Conservation (phyloP, 129 eudicot species). For the Daucus carota region DNA sequence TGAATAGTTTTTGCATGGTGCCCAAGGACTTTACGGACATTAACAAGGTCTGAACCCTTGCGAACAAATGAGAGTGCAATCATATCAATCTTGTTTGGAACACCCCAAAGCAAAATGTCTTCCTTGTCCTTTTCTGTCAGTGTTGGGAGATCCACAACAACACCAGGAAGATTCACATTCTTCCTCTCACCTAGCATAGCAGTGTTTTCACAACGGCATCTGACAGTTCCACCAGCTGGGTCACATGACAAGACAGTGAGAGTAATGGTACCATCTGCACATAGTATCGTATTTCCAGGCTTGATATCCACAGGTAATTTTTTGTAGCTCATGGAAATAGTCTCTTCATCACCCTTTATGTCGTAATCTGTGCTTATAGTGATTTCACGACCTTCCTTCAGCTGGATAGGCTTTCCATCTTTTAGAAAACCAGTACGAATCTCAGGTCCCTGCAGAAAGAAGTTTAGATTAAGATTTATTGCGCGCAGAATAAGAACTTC, state of each 20-base stretch:
- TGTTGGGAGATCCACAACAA: slow-evolving; percentile 31
- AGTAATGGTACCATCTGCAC: slow-evolving; percentile 26
- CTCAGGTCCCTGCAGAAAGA: slow-evolving; percentile 26
- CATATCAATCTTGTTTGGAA: slow-evolving; percentile 29
- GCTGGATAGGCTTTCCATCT: slow-evolving; percentile 29
- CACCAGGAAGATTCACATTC: slow-evolving; percentile 32
- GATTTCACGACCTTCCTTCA: slow-evolving; percentile 28
- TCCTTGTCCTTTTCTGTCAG: slow-evolving; percentile 31
- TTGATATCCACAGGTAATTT: slow-evolving; percentile 27
- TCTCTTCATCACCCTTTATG: slow-evolving; percentile 25
- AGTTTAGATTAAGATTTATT: neutral
- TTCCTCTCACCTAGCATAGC: slow-evolving; percentile 29
- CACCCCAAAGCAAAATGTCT: slow-evolving; percentile 30
- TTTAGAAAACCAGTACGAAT: slow-evolving; percentile 32
- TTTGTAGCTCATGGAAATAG: slow-evolving; percentile 31
- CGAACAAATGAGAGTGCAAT: slow-evolving; percentile 31
- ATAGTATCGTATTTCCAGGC: slow-evolving; percentile 18
- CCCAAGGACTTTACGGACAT: slow-evolving; percentile 34
- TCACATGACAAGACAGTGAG: slow-evolving; percentile 30
- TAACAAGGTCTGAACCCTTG: slow-evolving; percentile 35
- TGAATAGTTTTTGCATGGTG: slow-evolving; percentile 23
- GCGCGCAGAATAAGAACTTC: neutral
- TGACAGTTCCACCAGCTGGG: slow-evolving; percentile 27
- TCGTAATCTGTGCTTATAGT: slow-evolving; percentile 23
- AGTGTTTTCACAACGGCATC: slow-evolving; percentile 31